Percentiles rank a stretch among this genome's conserved stretches.
Evolutionary conservation across 768 basidiomycete species (phyloP).

Genomic region (Lentinula sp.): DNA sequence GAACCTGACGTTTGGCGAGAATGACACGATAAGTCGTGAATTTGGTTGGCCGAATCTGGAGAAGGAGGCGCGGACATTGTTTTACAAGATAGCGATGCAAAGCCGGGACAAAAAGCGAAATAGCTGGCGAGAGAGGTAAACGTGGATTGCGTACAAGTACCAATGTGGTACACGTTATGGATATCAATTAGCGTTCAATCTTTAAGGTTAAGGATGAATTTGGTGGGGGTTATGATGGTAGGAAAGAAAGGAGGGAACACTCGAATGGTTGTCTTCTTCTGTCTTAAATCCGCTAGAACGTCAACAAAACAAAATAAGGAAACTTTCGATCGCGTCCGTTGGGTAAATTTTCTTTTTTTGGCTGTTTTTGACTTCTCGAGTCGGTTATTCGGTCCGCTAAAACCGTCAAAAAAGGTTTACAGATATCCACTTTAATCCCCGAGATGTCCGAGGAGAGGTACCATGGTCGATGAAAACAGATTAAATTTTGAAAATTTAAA

Average conservation of each 20-base stretch:
- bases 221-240: constrained; percentile 1
- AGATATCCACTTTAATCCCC: neutral
- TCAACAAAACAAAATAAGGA: neutral
- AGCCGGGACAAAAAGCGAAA: constrained; percentile 1
- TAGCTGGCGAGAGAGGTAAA: constrained; percentile 1
- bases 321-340: neutral
- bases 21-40: neutral
- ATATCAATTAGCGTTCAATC: neutral
- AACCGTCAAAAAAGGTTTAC: neutral
- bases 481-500: neutral
- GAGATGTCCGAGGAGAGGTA: neutral
- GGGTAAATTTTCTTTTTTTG: neutral
- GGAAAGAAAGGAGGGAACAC: neutral
- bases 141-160: constrained; percentile 5
- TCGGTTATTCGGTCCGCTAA: neutral
- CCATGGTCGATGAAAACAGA: neutral
- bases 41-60: neutral
- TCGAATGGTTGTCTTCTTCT: neutral
- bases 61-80: constrained; percentile 8
- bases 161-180: constrained; percentile 2
- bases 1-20: constrained; percentile 3
- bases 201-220: neutral
- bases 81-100: constrained; percentile 8
- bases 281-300: neutral
- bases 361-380: neutral